Conservation (phyloP, 2,329 filamentous ascomycete species). For the Pezicula carpinea region DNA sequence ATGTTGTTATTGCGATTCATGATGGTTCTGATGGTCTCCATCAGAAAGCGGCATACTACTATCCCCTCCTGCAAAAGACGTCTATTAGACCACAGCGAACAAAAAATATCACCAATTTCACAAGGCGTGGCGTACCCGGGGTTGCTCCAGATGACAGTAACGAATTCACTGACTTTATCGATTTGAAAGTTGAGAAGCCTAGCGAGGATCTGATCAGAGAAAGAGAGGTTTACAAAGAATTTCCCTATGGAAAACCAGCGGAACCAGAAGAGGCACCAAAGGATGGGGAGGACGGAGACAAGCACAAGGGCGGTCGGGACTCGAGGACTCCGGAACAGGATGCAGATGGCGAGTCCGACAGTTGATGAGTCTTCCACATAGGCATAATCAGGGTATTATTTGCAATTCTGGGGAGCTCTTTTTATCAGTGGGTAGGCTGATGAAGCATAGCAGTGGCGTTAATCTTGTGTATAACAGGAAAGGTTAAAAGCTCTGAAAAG, state of each 20-base stretch:
- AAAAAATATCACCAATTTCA: slow-evolving; percentile 53
- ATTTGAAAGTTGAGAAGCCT: slow-evolving; percentile 52
- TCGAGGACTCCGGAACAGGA: slow-evolving; percentile 1
- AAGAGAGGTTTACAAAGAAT: slow-evolving; percentile 45
- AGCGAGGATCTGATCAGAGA: slow-evolving; percentile 47
- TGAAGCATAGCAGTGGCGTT: too few species aligned
- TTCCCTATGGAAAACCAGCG: slow-evolving; percentile 18
- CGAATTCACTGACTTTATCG: slow-evolving; percentile 41
- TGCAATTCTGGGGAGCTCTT: not conserved
- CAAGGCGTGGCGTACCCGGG: slow-evolving; percentile 8
- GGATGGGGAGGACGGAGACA: slow-evolving; percentile 16
- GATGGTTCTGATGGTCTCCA: slow-evolving; percentile 45
- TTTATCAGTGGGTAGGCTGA: not conserved
- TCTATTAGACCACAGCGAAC: slow-evolving; percentile 58
- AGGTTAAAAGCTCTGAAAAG: not conserved
- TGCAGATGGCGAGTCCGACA: slow-evolving; percentile 8
- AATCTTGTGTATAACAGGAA: too few species aligned
- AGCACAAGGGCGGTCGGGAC: not conserved
- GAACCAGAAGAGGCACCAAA: not conserved
- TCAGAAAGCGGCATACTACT: slow-evolving; percentile 61
- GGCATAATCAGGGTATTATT: not conserved
- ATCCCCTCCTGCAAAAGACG: slow-evolving; percentile 62
- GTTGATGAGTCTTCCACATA: not conserved
- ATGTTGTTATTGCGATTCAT: slow-evolving; percentile 56
- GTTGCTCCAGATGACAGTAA: slow-evolving; percentile 37